Evolutionary conservation across 495 filamentous ascomycete genomes (phyloP).

Genomic region (Poronia punctata): DNA sequence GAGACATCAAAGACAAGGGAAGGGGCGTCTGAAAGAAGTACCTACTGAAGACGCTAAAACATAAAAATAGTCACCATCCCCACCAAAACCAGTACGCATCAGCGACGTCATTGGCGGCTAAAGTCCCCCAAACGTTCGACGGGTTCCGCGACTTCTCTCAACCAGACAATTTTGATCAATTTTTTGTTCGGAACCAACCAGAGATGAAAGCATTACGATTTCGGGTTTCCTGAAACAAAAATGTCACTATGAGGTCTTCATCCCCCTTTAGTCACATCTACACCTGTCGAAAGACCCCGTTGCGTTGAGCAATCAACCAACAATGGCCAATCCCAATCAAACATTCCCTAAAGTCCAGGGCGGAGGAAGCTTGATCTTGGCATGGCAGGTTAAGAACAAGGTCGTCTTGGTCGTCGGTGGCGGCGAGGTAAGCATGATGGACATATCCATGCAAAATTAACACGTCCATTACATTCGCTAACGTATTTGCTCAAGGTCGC

Average conservation of each 20-base stretch:
- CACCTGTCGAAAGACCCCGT: neutral
- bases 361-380: constrained; percentile 86
- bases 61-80: too few relatives aligned
- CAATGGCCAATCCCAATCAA: constrained; percentile 41
- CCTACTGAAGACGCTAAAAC: too few relatives aligned
- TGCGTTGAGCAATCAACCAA: constrained; percentile 12
- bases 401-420: constrained; percentile 82
- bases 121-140: neutral
- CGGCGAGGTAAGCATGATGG: constrained; percentile 72
- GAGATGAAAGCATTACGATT: neutral
- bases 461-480: too few relatives aligned
- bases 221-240: too few relatives aligned
- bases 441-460: too few relatives aligned
- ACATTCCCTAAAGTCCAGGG: constrained; percentile 75
- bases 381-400: constrained; percentile 87
- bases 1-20: too few relatives aligned
- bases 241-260: constrained; percentile 1
- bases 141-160: neutral
- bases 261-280: neutral
- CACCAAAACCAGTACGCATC: constrained; percentile 3
- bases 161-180: constrained; percentile 1
- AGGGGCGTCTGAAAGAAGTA: too few relatives aligned
- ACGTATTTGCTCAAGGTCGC: too few relatives aligned
- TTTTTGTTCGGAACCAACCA: neutral
- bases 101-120: constrained; percentile 8